Conservation (phyloP, 305 asterid species). For the Fraxinus ornus region DNA sequence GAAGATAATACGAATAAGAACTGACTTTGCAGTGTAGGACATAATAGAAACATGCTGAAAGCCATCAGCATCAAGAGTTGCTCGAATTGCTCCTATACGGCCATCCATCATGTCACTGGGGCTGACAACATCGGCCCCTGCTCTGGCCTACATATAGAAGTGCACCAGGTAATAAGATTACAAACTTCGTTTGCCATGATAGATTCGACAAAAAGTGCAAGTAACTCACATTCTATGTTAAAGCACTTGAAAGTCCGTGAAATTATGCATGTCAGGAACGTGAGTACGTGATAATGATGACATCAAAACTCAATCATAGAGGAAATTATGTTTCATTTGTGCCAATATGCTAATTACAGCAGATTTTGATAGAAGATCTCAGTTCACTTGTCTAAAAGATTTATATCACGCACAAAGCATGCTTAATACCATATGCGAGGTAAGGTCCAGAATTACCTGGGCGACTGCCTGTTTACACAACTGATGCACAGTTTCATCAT, state of each 20-base stretch:
- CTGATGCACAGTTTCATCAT: conserved; percentile 94
- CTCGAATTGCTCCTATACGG: conserved; percentile 90
- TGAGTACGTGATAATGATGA: not conserved
- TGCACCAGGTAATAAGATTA: conserved; percentile 14
- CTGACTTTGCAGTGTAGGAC: conserved; percentile 97
- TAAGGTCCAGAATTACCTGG: conserved; percentile 53
- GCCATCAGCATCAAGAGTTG: conserved; percentile 90
- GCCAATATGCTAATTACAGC: not conserved
- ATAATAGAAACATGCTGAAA: conserved; percentile 86
- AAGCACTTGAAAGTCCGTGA: not conserved
- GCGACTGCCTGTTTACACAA: conserved; percentile 93
- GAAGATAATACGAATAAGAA: not conserved
- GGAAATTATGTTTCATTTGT: conserved; percentile 5
- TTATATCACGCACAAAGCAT: not conserved
- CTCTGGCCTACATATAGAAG: conserved; percentile 61
- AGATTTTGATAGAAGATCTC: not conserved
- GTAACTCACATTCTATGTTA: not conserved
- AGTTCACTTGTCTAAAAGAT: not conserved
- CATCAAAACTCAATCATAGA: not conserved
- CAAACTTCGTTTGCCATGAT: not conserved
- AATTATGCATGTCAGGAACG: not conserved
- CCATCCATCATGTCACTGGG: conserved; percentile 99
- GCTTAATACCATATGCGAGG: not conserved
- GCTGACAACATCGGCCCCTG: conserved; percentile 97
- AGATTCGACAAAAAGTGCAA: not conserved